Percentiles rank a stretch among this genome's conserved stretches.
Conservation (phyloP, 495 filamentous ascomycete species). For the Margaritispora aquatica region DNA sequence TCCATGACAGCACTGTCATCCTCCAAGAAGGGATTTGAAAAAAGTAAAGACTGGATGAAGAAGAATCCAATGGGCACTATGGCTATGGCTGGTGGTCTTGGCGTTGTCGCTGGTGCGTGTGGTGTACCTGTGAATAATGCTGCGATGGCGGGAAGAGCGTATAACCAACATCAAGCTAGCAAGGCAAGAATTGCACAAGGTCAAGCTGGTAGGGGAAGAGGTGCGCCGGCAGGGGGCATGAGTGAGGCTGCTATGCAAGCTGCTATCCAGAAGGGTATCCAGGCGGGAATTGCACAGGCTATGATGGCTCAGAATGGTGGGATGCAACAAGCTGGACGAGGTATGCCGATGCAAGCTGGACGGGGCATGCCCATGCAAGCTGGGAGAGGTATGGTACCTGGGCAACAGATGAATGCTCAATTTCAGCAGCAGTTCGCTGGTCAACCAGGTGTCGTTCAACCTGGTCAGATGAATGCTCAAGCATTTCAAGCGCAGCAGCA, state of each 20-base stretch:
- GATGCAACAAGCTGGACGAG: neutral
- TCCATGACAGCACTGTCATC: neutral
- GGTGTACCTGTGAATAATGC: neutral
- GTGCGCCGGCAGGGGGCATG: neutral
- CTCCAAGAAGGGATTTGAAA: neutral
- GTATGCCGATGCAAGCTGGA: neutral
- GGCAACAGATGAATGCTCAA: neutral
- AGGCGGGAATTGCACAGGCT: neutral
- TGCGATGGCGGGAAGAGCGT: neutral
- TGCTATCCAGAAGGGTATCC: neutral
- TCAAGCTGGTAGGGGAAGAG: neutral
- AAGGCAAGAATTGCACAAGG: neutral
- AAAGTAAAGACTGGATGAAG: neutral
- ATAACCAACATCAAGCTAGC: neutral
- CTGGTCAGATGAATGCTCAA: neutral
- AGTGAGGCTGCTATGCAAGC: neutral
- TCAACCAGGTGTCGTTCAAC: neutral
- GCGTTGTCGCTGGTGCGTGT: slow-evolving; percentile 1
- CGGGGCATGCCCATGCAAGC: neutral
- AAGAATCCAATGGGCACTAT: neutral
- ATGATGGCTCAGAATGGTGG: neutral
- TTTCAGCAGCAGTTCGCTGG: neutral
- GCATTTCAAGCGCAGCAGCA: neutral
- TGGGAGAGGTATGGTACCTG: neutral
- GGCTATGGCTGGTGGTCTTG: neutral